These are phyloP conservation scores for Diaporthe australafricana DNA, from an alignment of 2,329 filamentous ascomycete species.

Conservation along the genomic window DNA sequence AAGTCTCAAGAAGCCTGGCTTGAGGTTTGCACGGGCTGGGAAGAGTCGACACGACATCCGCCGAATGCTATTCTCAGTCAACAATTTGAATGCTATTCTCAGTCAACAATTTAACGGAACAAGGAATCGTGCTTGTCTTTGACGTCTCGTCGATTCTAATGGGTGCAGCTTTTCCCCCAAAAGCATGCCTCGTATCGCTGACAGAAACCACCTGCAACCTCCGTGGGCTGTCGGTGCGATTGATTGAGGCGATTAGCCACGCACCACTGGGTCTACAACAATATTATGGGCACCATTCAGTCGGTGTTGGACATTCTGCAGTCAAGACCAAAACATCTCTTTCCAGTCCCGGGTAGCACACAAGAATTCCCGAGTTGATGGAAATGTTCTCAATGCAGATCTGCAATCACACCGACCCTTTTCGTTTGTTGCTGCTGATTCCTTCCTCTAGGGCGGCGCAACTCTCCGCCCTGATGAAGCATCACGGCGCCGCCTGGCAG, in stretches of 20 bases:
- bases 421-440: slow-evolving; percentile 2
- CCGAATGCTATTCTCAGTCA: not conserved
- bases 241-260: not conserved
- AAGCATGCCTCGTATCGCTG: not conserved
- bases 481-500: slow-evolving; percentile 8
- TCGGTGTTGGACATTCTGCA: not conserved
- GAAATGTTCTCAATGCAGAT: not conserved
- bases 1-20: not conserved
- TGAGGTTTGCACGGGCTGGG: not conserved
- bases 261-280: not conserved
- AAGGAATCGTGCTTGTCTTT: not conserved
- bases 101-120: not conserved
- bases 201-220: not conserved
- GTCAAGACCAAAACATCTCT: not conserved
- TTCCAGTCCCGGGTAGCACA: not conserved
- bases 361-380: not conserved
- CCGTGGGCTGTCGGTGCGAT: not conserved
- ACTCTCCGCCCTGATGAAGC: not conserved
- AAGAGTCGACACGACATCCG: not conserved
- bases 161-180: not conserved
- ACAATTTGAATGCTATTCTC: not conserved
- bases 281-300: no score
- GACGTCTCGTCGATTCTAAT: not conserved
- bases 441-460: not conserved
- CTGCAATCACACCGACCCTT: not conserved